Conservation (phyloP, 2,329 filamentous ascomycete genomes). For the Aspergillus nomiae region DNA sequence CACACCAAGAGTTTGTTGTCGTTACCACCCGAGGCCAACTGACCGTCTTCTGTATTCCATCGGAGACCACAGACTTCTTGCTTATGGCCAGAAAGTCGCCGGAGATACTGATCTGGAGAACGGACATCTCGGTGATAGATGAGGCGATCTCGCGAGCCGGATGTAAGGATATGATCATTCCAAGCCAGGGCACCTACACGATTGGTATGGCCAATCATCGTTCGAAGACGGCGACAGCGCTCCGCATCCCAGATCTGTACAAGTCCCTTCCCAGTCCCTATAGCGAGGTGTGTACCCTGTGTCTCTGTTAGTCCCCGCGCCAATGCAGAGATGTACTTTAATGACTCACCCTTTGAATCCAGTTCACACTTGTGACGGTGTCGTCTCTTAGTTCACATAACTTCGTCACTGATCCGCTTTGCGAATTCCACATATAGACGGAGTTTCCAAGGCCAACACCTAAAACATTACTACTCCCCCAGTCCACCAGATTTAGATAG, state of each 20-base stretch:
- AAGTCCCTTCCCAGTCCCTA: conserved; percentile 90
- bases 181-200: conserved; percentile 92
- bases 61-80: conserved; percentile 96
- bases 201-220: conserved; percentile 95
- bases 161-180: conserved; percentile 97
- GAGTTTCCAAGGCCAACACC: conserved; percentile 90
- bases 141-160: conserved; percentile 86
- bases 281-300: conserved; percentile 85
- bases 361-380: conserved; percentile 92
- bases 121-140: conserved; percentile 97
- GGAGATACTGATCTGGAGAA: conserved; percentile 84
- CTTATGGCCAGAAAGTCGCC: conserved; percentile 89
- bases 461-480: conserved; percentile 92
- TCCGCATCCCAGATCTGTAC: conserved; percentile 99
- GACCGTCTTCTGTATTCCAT: conserved; percentile 95
- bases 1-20: conserved; percentile 99
- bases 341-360: conserved; percentile 78
- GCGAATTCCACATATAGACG: conserved; percentile 98
- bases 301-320: conserved; percentile 15
- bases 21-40: conserved; percentile 93
- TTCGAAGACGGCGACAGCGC: conserved; percentile 78
- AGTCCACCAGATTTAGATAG: conserved; percentile 95
- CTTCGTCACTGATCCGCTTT: conserved; percentile 87
- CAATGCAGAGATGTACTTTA: not conserved
- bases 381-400: conserved; percentile 91